A percentile compares a stretch with the other conserved stretches of the same genome.
Conservation (phyloP, 169 alveolate genomes). For the Plasmodium berghei region DNA sequence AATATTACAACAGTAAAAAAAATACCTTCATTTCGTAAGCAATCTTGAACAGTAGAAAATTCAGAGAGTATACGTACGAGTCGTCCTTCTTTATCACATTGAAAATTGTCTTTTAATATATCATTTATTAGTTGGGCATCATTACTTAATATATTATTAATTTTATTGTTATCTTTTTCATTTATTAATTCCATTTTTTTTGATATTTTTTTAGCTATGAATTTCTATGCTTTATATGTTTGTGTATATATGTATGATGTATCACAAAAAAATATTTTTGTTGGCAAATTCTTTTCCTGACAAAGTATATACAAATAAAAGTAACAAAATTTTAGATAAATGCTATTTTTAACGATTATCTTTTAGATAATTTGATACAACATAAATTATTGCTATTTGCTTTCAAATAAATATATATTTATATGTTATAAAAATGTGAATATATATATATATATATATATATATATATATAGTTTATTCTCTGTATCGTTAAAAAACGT, state of each 20-base stretch:
- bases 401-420: no score
- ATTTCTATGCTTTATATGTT: background rate
- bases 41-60: constrained; percentile 79
- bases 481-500: no score
- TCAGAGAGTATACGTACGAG: constrained; percentile 83
- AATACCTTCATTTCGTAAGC: constrained; percentile 76
- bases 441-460: no score
- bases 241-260: background rate
- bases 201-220: background rate
- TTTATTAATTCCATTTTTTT: constrained; percentile 17
- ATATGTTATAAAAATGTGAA: no score
- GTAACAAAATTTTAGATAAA: no score
- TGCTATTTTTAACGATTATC: no score
- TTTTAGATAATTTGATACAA: no score
- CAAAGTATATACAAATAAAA: background rate
- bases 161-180: background rate
- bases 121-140: no score
- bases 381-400: no score
- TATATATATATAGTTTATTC: no score
- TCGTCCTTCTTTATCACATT: constrained; percentile 79
- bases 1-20: constrained; percentile 79
- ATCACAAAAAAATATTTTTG: no score
- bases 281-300: no score
- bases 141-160: background rate
- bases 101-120: constrained; percentile 63